These are phyloP conservation scores for Globisporangium viniferum DNA, from an alignment of 352 stramenopile genomes.

Conservation along the genomic window DNA sequence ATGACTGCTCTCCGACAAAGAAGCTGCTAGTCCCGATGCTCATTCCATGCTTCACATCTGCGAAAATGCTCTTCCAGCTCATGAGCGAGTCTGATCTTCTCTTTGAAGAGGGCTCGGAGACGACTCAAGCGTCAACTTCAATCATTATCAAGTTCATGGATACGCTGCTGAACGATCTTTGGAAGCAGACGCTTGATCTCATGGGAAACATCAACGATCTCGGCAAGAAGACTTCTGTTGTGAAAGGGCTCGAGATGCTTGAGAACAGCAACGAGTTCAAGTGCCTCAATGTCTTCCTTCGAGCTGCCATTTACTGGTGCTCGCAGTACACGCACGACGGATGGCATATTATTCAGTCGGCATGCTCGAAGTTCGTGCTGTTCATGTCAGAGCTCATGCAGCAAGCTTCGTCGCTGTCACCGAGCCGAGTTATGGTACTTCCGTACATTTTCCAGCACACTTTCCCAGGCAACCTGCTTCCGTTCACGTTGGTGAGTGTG, in stretches of 20 bases:
- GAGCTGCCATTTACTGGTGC: slow-evolving; percentile 75
- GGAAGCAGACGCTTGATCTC: slow-evolving; percentile 31
- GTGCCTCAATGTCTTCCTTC: slow-evolving; percentile 75
- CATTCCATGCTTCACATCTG: slow-evolving; percentile 75
- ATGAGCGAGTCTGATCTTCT: slow-evolving; percentile 48
- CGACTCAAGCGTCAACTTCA: slow-evolving; percentile 14
- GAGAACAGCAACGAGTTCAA: slow-evolving; percentile 67
- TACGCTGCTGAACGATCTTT: slow-evolving; percentile 59
- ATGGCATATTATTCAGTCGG: slow-evolving; percentile 57
- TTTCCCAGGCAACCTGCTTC: slow-evolving; percentile 71
- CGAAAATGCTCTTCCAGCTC: slow-evolving; percentile 83
- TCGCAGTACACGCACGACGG: slow-evolving; percentile 38
- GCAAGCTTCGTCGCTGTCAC: slow-evolving; percentile 16
- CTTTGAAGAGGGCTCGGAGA: slow-evolving; percentile 18
- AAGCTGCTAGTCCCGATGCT: slow-evolving; percentile 79
- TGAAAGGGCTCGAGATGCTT: slow-evolving; percentile 41
- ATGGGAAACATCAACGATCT: slow-evolving; percentile 15
- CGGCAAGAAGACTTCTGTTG: not conserved
- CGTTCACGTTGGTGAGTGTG: slow-evolving; percentile 66
- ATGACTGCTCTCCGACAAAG: slow-evolving; percentile 36
- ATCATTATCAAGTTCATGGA: slow-evolving; percentile 41
- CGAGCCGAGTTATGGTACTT: slow-evolving; percentile 19
- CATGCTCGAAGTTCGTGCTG: slow-evolving; percentile 50
- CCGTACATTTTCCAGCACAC: slow-evolving; percentile 46
- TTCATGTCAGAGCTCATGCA: slow-evolving; percentile 43